Conservation (phyloP, 129 eudicot species). For the Flaveria linearis region DNA sequence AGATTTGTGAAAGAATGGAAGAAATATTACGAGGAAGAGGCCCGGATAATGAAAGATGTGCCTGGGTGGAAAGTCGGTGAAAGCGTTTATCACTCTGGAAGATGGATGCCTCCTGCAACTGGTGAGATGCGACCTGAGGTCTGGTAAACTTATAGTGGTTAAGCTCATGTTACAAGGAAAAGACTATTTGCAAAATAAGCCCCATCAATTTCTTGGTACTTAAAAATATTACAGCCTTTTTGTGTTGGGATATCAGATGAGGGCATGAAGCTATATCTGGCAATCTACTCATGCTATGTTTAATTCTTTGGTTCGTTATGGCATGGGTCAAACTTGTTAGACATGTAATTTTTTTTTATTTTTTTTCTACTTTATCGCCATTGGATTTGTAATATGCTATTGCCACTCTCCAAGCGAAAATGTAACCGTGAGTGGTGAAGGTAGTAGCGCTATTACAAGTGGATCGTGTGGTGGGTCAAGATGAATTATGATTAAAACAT, state of each 20-base stretch:
- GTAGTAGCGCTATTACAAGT: background rate
- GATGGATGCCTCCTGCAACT: conserved; percentile 99
- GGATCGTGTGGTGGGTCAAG: background rate
- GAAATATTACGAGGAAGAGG: conserved; percentile 84
- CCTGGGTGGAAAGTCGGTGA: conserved; percentile 99
- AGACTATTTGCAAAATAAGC: background rate
- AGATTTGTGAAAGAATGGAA: conserved; percentile 97
- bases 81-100: conserved; percentile 88
- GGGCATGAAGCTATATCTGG: background rate
- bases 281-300: background rate
- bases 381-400: background rate
- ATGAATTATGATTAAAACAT: background rate
- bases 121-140: conserved; percentile 95
- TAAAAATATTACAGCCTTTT: background rate
- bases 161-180: conserved; percentile 16
- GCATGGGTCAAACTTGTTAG: background rate
- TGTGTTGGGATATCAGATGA: conserved; percentile 2
- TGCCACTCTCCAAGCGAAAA: background rate
- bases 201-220: background rate
- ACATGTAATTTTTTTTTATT: background rate
- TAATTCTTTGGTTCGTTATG: conserved; percentile 13
- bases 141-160: conserved; percentile 54
- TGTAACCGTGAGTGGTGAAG: background rate
- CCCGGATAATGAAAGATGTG: conserved; percentile 93
- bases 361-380: background rate